These are phyloP conservation scores for Phytophthora macrochlamydospora DNA, from an alignment of 352 stramenopile species.

Conservation along the genomic window DNA sequence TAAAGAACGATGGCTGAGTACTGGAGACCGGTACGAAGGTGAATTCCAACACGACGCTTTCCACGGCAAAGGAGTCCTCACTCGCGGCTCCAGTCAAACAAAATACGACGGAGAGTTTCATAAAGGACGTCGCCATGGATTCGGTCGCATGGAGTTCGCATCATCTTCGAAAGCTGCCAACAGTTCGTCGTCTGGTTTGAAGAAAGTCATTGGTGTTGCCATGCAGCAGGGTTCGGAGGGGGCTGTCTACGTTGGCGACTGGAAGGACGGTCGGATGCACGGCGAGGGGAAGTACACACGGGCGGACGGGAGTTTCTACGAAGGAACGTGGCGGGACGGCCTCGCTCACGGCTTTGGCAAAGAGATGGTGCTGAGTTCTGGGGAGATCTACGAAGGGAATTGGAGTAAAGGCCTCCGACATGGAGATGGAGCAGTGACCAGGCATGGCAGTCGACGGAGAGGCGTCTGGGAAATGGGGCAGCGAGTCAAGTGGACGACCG, in stretches of 20 bases:
- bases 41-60: slow-evolving; percentile 62
- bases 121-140: slow-evolving; percentile 53
- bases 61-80: slow-evolving; percentile 58
- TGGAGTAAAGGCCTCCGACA: slow-evolving; percentile 63
- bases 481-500: slow-evolving; percentile 70
- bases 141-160: slow-evolving; percentile 68
- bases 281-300: slow-evolving; percentile 71
- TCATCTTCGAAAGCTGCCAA: slow-evolving; percentile 4
- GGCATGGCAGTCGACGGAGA: slow-evolving; percentile 44
- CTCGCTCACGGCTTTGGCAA: slow-evolving; percentile 62
- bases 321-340: slow-evolving; percentile 67
- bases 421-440: slow-evolving; percentile 58
- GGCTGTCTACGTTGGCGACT: slow-evolving; percentile 61
- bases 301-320: slow-evolving; percentile 64
- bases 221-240: slow-evolving; percentile 8
- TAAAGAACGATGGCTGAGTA: slow-evolving; percentile 60
- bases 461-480: slow-evolving; percentile 67
- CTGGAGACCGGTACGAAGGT: slow-evolving; percentile 67
- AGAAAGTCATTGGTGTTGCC: slow-evolving; percentile 23
- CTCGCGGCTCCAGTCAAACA: slow-evolving; percentile 39
- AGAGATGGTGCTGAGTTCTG: slow-evolving; percentile 40
- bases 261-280: slow-evolving; percentile 69
- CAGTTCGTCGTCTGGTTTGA: slow-evolving; percentile 14
- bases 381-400: slow-evolving; percentile 66
- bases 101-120: slow-evolving; percentile 73